These are phyloP conservation scores for Martiniozyma asiatica DNA, from an alignment of 1,139 yeast species.

Conservation along the genomic window DNA sequence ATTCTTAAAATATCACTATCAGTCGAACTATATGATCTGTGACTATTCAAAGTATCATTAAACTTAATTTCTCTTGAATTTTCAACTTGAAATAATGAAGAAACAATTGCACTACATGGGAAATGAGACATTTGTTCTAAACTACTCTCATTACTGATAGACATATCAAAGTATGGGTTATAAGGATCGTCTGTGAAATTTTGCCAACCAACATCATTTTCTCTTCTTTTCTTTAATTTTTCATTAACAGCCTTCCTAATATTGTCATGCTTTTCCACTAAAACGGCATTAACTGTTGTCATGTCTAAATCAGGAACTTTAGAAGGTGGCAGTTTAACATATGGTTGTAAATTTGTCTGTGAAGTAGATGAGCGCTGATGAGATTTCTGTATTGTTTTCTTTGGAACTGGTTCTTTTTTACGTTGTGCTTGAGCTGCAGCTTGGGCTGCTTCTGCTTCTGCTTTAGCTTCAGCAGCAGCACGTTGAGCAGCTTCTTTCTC, in stretches of 20 bases:
- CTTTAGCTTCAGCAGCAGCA: neutral
- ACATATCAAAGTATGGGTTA: slow-evolving; percentile 71
- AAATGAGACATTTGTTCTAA: slow-evolving; percentile 49
- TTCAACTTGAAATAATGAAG: slow-evolving; percentile 61
- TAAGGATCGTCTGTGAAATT: slow-evolving; percentile 87
- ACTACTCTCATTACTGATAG: slow-evolving; percentile 33
- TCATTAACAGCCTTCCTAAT: slow-evolving; percentile 75
- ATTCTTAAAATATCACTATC: slow-evolving; percentile 32
- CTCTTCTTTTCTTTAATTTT: slow-evolving; percentile 61
- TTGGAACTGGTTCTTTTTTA: slow-evolving; percentile 1
- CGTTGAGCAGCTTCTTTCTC: neutral
- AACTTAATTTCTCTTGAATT: slow-evolving; percentile 42
- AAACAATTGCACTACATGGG: slow-evolving; percentile 72
- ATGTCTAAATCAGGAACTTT: slow-evolving; percentile 89
- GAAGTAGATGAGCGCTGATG: slow-evolving; percentile 3
- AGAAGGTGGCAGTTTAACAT: slow-evolving; percentile 78
- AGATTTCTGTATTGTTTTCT: neutral
- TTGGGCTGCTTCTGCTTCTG: neutral
- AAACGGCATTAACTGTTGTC: slow-evolving; percentile 66
- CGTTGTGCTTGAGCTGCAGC: neutral
- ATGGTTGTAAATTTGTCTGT: slow-evolving; percentile 45
- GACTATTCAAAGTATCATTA: slow-evolving; percentile 21
- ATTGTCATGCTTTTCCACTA: slow-evolving; percentile 66
- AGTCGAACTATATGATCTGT: slow-evolving; percentile 26
- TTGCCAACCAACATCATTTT: slow-evolving; percentile 58